Base-by-base conservation (phyloP, 345 rosid genomes). In the Xanthoceras sorbifolium region DNA sequence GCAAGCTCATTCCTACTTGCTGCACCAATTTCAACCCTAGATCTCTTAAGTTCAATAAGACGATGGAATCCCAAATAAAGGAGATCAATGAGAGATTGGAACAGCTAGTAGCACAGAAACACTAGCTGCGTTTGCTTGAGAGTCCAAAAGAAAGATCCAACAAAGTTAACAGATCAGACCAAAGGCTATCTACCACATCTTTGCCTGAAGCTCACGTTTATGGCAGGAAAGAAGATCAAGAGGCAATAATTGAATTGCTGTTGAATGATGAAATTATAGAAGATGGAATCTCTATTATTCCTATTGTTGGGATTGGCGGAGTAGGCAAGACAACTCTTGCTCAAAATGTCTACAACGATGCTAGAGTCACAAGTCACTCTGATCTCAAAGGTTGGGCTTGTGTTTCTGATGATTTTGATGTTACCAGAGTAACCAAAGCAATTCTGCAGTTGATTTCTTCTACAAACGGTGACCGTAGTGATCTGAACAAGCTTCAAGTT, bases 291-390 rank as follows among this genome's bases (percentile, higher is more conserved):
- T 22, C 36, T 5, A 81, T 83, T 44, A 61, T 83, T 15, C 55
- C 82, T 10, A 77, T 83, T 1, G 9, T 69, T 0, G 85, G 85
- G 7, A 76, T 76, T 62, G 85, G 78, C 0, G 83, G 85, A 0
- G 22, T 76, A 1, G 83, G 85, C 0, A 79, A 83, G 46, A 83
- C 85, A 38, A 79, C 83, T 23, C 76, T 82, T n/a, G 72, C 85
- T 40, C 70, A 69, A 63, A 62, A 76, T 25, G 66, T 77, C 6
- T 82, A 70, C 46, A 72, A 79, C 34, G 78, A 76, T 62, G 14
- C 15, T 3, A 31, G 0, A n/a, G 68, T 76, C 9, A 20, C 61
- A 12, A 9, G 28, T 4, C 50, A 44, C 29, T 83, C 76, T 5
- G 72, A 79, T 31, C 29, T 76, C 9, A 76, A 50, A 36, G 72